These are phyloP conservation scores for Trypanosoma vivax DNA, from an alignment of 208 protist genomes.

Conservation along the genomic window DNA sequence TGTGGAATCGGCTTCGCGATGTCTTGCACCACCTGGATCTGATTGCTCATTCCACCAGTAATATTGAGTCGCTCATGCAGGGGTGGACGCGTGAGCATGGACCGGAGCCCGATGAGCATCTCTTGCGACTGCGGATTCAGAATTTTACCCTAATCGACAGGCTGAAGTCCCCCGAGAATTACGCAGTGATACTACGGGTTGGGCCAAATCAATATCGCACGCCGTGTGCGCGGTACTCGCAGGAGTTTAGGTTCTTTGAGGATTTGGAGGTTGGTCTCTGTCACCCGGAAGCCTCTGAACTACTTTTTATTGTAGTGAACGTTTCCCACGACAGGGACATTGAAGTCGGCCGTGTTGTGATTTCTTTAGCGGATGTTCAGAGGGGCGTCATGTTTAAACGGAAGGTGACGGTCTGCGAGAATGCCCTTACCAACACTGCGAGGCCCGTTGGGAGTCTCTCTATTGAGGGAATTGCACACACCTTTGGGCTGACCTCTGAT, in stretches of 20 bases:
- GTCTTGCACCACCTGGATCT: conserved; percentile 73
- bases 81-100: conserved; percentile 50
- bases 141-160: conserved; percentile 1
- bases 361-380: conserved; percentile 35
- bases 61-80: conserved; percentile 50
- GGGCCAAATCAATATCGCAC: conserved; percentile 42
- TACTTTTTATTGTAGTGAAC: conserved; percentile 50
- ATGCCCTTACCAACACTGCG: conserved; percentile 37
- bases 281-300: conserved; percentile 27
- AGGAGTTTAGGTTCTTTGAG: conserved; percentile 31
- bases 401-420: conserved; percentile 35
- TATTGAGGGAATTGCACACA: conserved; percentile 46
- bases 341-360: conserved; percentile 51
- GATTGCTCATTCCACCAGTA: conserved; percentile 45
- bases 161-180: not conserved
- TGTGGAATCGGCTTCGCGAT: conserved; percentile 75
- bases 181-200: conserved; percentile 26
- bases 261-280: conserved; percentile 37
- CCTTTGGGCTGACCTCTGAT: conserved; percentile 32
- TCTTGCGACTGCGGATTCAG: conserved; percentile 29
- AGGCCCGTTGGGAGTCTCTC: conserved; percentile 30
- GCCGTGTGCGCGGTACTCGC: conserved; percentile 18
- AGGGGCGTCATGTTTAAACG: conserved; percentile 18
- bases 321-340: conserved; percentile 31
- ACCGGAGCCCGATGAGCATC: conserved; percentile 38